Evolutionary conservation across 495 filamentous ascomycete genomes (phyloP).

Genomic region (Podospora appendiculata): DNA sequence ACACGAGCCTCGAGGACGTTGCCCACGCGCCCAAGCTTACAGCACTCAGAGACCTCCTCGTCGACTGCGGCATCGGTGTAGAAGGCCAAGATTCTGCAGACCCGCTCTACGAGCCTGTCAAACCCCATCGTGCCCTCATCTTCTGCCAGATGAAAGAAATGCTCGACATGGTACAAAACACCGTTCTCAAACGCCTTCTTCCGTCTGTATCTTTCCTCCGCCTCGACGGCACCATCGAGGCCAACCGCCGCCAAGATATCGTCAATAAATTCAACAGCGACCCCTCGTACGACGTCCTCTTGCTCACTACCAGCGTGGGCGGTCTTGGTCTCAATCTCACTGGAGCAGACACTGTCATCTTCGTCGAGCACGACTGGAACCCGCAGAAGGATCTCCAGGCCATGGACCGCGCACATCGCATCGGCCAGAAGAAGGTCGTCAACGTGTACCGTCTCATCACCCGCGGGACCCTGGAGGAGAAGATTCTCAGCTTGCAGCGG

Average conservation of each 20-base stretch:
- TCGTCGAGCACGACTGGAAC: constrained; percentile 99
- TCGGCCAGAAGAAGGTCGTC: constrained; percentile 98
- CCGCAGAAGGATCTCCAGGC: constrained; percentile 97
- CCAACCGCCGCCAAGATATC: constrained; percentile 84
- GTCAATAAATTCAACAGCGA: constrained; percentile 98
- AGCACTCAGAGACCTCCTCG: constrained; percentile 78
- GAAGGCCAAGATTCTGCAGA: constrained; percentile 59
- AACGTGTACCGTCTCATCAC: constrained; percentile 98
- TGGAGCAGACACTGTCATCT: constrained; percentile 96
- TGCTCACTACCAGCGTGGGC: constrained; percentile 90
- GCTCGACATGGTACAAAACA: constrained; percentile 94
- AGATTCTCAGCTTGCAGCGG: constrained; percentile 95
- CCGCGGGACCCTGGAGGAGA: constrained; percentile 92
- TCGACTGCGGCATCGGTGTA: constrained; percentile 91
- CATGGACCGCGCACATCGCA: constrained; percentile 97
- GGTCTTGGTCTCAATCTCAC: constrained; percentile 93
- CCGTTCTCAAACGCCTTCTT: constrained; percentile 77
- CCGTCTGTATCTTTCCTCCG: constrained; percentile 84
- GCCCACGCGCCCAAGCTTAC: constrained; percentile 87
- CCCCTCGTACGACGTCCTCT: constrained; percentile 85
- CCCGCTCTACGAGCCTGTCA: constrained; percentile 62
- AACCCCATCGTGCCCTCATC: constrained; percentile 88
- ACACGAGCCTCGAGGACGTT: constrained; percentile 72
- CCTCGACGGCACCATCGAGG: constrained; percentile 85
- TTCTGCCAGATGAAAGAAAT: constrained; percentile 99